Evolutionary conservation across 1,139 yeast genomes (phyloP).

Genomic region (Debaryomyces fabryi): DNA sequence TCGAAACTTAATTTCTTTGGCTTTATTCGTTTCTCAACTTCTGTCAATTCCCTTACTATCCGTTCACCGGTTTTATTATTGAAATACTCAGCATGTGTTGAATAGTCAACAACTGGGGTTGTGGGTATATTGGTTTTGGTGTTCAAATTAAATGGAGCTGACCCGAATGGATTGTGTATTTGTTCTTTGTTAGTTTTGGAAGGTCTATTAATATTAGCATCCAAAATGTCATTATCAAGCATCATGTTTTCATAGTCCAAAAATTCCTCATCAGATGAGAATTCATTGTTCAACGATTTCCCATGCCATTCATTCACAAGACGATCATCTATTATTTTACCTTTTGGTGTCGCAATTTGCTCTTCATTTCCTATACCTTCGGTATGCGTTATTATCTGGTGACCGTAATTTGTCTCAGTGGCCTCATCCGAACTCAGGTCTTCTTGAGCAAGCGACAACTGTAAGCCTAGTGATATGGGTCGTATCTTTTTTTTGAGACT

Average conservation of each 20-base stretch:
- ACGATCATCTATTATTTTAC: constrained; percentile 38
- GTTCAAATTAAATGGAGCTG: background rate
- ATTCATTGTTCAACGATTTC: constrained; percentile 27
- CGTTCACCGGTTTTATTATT: constrained; percentile 33
- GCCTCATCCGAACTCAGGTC: background rate
- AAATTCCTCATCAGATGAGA: constrained; percentile 38
- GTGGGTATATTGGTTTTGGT: background rate
- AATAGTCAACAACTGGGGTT: constrained; percentile 15
- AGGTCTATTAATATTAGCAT: background rate
- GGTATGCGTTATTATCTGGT: background rate
- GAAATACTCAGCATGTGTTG: constrained; percentile 28
- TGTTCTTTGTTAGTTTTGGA: background rate
- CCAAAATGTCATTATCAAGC: constrained; percentile 2
- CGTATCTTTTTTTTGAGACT: background rate
- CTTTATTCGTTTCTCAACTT: constrained; percentile 24
- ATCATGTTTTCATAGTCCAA: background rate
- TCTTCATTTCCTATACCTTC: background rate
- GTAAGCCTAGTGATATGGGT: background rate
- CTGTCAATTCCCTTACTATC: constrained; percentile 22
- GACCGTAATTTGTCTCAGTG: background rate
- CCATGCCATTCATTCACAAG: constrained; percentile 45
- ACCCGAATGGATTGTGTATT: background rate
- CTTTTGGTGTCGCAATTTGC: constrained; percentile 32
- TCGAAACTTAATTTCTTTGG: constrained; percentile 31
- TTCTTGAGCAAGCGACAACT: background rate